Evolutionary conservation across 2,329 filamentous ascomycete species (phyloP).

Genomic region (Sporothrix globosa): DNA sequence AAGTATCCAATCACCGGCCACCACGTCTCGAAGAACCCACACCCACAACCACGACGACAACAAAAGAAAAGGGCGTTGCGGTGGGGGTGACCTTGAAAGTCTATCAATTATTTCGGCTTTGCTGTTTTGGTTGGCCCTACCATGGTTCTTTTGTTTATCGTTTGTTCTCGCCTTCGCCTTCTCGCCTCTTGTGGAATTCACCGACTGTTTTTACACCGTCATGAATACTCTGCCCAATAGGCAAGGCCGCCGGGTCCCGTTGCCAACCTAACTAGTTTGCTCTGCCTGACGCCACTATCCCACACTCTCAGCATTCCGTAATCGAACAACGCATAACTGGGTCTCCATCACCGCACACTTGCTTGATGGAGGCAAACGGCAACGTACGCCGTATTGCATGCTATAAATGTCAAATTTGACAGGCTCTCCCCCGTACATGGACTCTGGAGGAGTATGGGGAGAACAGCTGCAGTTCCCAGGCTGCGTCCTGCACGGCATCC

Average conservation of each 20-base stretch:
- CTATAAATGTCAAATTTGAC: conserved; percentile 7
- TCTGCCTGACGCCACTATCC: too few relatives aligned
- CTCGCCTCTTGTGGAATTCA: background rate
- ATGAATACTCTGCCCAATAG: conserved; percentile 12
- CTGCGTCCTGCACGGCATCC: conserved; percentile 18
- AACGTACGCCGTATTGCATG: background rate
- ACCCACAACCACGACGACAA: conserved; percentile 21
- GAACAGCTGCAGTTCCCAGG: background rate
- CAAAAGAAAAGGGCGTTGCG: conserved; percentile 11
- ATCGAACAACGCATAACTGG: conserved; percentile 20
- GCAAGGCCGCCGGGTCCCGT: conserved; percentile 26
- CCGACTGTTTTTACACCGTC: too few relatives aligned
- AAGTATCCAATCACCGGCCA: conserved; percentile 34
- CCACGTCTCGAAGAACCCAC: conserved; percentile 37
- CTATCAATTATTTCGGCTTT: background rate
- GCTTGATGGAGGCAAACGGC: background rate
- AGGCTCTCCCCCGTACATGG: background rate
- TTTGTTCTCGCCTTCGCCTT: conserved; percentile 13
- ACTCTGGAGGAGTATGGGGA: background rate
- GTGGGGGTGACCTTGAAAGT: conserved; percentile 15
- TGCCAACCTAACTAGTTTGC: conserved; percentile 21
- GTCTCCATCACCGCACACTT: background rate
- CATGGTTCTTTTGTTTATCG: conserved; percentile 6
- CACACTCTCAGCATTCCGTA: background rate
- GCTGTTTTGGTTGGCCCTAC: conserved; percentile 4